A percentile compares a stretch with the other conserved stretches of the same genome.
phyloP scores from a whole-genome alignment of 257 asterid genomes.

The Cynanchum wilfordii region DNA sequence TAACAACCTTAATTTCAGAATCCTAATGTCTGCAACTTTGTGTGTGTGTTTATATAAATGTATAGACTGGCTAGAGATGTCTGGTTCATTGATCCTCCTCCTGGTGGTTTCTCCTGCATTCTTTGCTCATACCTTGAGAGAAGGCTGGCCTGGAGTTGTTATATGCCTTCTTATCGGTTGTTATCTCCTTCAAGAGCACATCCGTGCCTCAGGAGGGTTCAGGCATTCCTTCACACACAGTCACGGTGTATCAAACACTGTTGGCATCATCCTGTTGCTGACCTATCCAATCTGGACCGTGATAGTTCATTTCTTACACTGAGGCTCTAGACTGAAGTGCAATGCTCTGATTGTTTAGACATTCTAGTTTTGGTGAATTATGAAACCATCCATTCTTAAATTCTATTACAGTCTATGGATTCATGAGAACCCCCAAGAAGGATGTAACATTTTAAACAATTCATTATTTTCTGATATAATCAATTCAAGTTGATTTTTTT shows the following conservation, averaged over 20 bases:
- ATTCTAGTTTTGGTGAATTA: no score
- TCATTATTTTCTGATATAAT: no score
- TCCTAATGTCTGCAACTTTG: background rate
- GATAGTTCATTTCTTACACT: constrained; percentile 31
- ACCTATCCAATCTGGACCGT: constrained; percentile 75
- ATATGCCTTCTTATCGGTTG: constrained; percentile 70
- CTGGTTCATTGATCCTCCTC: constrained; percentile 79
- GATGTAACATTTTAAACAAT: no score
- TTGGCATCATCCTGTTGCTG: constrained; percentile 69
- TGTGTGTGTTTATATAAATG: background rate
- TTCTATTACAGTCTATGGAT: no score
- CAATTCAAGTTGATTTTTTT: no score
- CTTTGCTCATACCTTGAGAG: constrained; percentile 52
- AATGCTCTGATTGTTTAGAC: background rate
- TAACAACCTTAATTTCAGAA: background rate
- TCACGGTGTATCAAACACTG: constrained; percentile 82
- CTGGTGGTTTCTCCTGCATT: constrained; percentile 79
- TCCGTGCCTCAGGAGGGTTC: constrained; percentile 87
- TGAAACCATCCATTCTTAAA: background rate
- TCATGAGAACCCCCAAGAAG: background rate
- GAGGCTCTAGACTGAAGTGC: background rate
- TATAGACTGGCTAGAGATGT: constrained; percentile 87
- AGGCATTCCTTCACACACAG: constrained; percentile 75
- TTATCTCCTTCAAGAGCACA: constrained; percentile 80
- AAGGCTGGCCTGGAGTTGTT: constrained; percentile 55